Conservation (phyloP, 768 basidiomycete genomes). For the Termitomyces sp. region DNA sequence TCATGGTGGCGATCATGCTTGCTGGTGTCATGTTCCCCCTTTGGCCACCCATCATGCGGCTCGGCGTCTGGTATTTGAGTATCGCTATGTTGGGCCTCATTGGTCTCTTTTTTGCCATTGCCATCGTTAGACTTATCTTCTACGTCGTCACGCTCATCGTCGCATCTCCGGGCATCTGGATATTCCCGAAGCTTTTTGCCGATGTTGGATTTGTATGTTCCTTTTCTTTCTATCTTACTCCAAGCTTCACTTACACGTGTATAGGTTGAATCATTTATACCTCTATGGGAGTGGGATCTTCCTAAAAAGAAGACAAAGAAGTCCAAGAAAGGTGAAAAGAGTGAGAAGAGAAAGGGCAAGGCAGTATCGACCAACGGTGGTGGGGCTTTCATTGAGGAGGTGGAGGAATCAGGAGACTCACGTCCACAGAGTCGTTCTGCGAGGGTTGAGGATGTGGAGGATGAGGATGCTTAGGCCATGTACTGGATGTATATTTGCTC, state of each 20-base stretch:
- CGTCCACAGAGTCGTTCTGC: slow-evolving; percentile 39
- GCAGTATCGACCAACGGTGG: slow-evolving; percentile 39
- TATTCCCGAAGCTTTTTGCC: slow-evolving; percentile 97
- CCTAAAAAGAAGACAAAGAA: slow-evolving; percentile 67
- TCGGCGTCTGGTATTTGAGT: slow-evolving; percentile 95
- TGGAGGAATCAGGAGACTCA: slow-evolving; percentile 38
- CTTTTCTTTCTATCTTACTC: background rate
- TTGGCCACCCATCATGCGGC: slow-evolving; percentile 90
- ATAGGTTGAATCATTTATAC: slow-evolving; percentile 96
- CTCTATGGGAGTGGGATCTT: slow-evolving; percentile 95
- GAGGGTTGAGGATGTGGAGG: slow-evolving; percentile 45
- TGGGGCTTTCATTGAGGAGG: slow-evolving; percentile 43
- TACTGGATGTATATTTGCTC: slow-evolving; percentile 7
- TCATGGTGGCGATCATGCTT: slow-evolving; percentile 92
- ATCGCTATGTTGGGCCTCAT: slow-evolving; percentile 85
- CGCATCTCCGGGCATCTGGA: slow-evolving; percentile 92
- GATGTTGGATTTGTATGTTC: slow-evolving; percentile 95
- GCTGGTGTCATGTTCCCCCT: slow-evolving; percentile 99
- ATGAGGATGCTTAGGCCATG: slow-evolving; percentile 34
- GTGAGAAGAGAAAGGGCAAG: slow-evolving; percentile 41
- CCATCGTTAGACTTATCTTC: slow-evolving; percentile 88
- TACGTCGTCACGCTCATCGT: slow-evolving; percentile 89
- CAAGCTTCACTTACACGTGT: background rate
- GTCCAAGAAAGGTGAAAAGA: slow-evolving; percentile 49
- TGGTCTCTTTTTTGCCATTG: slow-evolving; percentile 86